phyloP scores from a whole-genome alignment of 495 filamentous ascomycete genomes.

The Neurospora sp. region DNA sequence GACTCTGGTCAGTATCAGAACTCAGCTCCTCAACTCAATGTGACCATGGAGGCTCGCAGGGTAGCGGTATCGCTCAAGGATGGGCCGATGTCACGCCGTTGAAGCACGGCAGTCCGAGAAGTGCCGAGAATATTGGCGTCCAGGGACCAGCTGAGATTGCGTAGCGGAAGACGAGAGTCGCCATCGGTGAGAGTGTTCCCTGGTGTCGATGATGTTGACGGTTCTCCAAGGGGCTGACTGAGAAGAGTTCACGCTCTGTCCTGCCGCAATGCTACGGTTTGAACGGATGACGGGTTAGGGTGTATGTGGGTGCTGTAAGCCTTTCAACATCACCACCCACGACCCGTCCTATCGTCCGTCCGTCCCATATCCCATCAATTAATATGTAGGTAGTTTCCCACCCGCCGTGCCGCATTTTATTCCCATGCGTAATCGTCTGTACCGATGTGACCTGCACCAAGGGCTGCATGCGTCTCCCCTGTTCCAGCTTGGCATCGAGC shows the following conservation, averaged over 20 bases:
- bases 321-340: neutral
- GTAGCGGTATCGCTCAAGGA: neutral
- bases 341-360: neutral
- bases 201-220: neutral
- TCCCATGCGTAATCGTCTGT: neutral
- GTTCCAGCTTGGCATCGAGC: neutral
- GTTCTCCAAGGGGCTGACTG: neutral
- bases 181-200: neutral
- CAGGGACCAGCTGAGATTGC: neutral
- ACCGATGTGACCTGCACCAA: neutral
- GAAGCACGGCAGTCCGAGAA: constrained; percentile 2
- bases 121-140: neutral
- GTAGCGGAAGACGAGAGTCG: neutral
- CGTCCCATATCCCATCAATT: neutral
- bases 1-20: neutral
- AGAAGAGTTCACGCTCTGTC: neutral
- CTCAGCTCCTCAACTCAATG: neutral
- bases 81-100: constrained; percentile 22
- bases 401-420: neutral
- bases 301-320: neutral
- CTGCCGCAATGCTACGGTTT: constrained; percentile 10
- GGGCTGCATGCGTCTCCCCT: neutral
- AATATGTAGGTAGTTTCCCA: neutral
- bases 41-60: neutral
- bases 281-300: neutral